Evolutionary conservation across 495 filamentous ascomycete genomes (phyloP).

Genomic region (Lepraria neglecta): DNA sequence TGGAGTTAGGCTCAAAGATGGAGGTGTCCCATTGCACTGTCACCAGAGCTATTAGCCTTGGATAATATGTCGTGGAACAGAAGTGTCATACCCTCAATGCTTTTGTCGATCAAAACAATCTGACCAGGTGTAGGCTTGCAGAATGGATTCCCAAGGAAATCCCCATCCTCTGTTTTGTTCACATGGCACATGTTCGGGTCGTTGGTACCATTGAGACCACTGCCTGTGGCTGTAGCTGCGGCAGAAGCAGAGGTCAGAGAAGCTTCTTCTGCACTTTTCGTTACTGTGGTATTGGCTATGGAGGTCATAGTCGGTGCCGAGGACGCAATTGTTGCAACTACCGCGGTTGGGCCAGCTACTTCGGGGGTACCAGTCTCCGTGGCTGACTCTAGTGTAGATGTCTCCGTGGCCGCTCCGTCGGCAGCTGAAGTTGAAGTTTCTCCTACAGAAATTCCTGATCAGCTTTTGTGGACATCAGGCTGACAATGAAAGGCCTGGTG

Average conservation of each 20-base stretch:
- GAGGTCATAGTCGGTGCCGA: neutral
- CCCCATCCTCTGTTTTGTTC: neutral
- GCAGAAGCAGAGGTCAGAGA: slow-evolving; percentile 11
- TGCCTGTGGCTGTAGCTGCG: slow-evolving; percentile 6
- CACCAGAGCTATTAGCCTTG: neutral
- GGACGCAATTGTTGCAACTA: neutral
- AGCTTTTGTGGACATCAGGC: too few relatives aligned
- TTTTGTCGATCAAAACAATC: neutral
- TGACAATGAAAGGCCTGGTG: neutral
- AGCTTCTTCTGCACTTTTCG: slow-evolving; percentile 9
- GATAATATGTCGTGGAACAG: too few relatives aligned
- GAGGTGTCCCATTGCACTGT: slow-evolving; percentile 16
- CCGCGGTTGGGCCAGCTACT: neutral
- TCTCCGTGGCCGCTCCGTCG: too few relatives aligned
- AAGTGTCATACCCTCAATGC: slow-evolving; percentile 9
- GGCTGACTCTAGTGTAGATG: too few relatives aligned
- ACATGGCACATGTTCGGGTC: slow-evolving; percentile 23
- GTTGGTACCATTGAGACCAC: slow-evolving; percentile 18
- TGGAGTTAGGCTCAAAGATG: slow-evolving; percentile 5
- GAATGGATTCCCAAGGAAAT: slow-evolving; percentile 12
- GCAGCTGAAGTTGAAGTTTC: too few relatives aligned
- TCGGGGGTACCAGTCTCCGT: neutral
- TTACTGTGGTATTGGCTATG: neutral
- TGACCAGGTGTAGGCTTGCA: slow-evolving; percentile 6
- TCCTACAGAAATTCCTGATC: too few relatives aligned